phyloP scores from a whole-genome alignment of 2,329 filamentous ascomycete species.

The Thielaviopsis ethacetica region DNA sequence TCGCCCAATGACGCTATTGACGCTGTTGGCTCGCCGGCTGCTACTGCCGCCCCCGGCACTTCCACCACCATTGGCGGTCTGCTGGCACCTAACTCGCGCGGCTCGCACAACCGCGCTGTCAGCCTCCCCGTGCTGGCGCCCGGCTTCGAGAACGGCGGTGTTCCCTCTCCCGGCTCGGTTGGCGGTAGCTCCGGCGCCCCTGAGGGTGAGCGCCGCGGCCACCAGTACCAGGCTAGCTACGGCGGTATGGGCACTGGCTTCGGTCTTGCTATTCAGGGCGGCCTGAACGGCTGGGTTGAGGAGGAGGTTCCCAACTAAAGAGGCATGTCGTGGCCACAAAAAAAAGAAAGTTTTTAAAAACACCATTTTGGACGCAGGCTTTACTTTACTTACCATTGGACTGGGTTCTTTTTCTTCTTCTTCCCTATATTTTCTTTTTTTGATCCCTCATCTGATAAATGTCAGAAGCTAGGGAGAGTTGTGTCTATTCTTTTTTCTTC shows the following conservation, averaged over 20 bases:
- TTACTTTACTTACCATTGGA: neutral
- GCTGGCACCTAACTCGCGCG: conserved; percentile 49
- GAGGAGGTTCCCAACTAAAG: conserved; percentile 45
- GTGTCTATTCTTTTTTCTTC: conserved; percentile 13
- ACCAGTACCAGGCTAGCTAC: conserved; percentile 50
- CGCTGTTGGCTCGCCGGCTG: conserved; percentile 40
- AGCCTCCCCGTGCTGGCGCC: conserved; percentile 62
- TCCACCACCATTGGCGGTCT: conserved; percentile 61
- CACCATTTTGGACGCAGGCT: too few relatives aligned
- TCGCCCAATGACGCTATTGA: conserved; percentile 39
- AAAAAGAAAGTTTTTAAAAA: too few relatives aligned
- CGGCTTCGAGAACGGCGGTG: conserved; percentile 43
- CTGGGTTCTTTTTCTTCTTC: conserved; percentile 14
- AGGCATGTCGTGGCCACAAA: neutral
- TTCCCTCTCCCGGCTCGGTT: conserved; percentile 29
- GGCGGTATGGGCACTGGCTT: conserved; percentile 43
- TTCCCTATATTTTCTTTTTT: conserved; percentile 5
- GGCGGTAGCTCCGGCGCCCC: conserved; percentile 15
- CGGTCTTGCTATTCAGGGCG: conserved; percentile 45
- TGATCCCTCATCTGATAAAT: too few relatives aligned
- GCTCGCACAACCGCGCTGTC: conserved; percentile 63
- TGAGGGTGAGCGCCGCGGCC: conserved; percentile 41
- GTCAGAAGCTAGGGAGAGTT: too few relatives aligned
- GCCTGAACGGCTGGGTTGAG: conserved; percentile 51
- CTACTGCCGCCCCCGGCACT: conserved; percentile 33